These are phyloP conservation scores for Lactarius trivialis DNA, from an alignment of 768 basidiomycete genomes.

Conservation along the genomic window DNA sequence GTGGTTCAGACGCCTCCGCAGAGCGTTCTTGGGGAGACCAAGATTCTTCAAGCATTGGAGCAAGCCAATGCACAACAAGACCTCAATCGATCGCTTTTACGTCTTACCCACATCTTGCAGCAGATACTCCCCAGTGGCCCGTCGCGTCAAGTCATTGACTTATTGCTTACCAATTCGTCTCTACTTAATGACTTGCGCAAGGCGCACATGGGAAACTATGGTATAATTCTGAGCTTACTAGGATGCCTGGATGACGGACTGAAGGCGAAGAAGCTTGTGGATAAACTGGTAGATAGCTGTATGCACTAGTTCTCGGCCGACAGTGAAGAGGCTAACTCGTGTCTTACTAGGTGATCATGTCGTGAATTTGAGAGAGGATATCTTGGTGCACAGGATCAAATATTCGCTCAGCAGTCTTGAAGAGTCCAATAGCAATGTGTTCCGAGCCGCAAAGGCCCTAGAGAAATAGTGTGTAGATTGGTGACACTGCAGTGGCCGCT, in stretches of 20 bases:
- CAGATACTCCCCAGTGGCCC: slow-evolving; percentile 60
- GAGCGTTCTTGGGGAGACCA: slow-evolving; percentile 45
- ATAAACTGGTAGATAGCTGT: slow-evolving; percentile 81
- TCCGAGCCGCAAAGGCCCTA: slow-evolving; percentile 65
- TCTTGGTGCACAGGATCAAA: slow-evolving; percentile 73
- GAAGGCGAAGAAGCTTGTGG: slow-evolving; percentile 82
- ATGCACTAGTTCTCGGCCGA: slow-evolving; percentile 12
- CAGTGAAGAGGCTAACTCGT: neutral
- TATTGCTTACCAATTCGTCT: slow-evolving; percentile 73
- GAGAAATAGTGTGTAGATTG: slow-evolving; percentile 75
- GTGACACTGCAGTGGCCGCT: neutral
- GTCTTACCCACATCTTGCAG: slow-evolving; percentile 78
- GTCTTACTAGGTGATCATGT: slow-evolving; percentile 72
- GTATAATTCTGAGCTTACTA: slow-evolving; percentile 82
- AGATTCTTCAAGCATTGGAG: slow-evolving; percentile 59
- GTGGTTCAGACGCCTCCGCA: slow-evolving; percentile 13
- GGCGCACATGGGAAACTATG: slow-evolving; percentile 89
- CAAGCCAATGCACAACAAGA: slow-evolving; percentile 78
- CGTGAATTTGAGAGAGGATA: slow-evolving; percentile 84
- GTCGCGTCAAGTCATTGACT: slow-evolving; percentile 74
- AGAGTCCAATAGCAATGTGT: slow-evolving; percentile 43
- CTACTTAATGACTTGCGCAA: slow-evolving; percentile 83
- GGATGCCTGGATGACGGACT: slow-evolving; percentile 89
- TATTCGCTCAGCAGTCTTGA: slow-evolving; percentile 79
- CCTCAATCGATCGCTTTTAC: slow-evolving; percentile 62